A percentile compares a stretch with the other conserved stretches of the same genome.
Conservation (phyloP, 1,284 basidiomycete species). For the Meripilus lineatus region DNA sequence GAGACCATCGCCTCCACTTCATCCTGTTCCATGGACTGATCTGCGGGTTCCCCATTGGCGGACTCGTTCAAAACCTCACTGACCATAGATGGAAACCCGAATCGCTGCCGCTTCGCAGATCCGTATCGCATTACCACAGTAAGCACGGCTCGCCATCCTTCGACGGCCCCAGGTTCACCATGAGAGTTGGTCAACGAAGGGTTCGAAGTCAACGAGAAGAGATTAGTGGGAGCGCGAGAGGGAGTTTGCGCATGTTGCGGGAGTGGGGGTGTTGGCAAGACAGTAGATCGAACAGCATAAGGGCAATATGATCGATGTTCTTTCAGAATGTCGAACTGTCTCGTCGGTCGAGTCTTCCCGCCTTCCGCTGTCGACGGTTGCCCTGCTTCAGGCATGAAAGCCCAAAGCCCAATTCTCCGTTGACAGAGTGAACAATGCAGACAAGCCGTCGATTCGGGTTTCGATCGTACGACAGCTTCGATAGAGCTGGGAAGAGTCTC, state of each 20-base stretch:
- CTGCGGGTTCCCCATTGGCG: constrained; percentile 11
- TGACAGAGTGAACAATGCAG: constrained; percentile 68
- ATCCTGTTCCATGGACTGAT: constrained; percentile 39
- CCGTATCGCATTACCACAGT: constrained; percentile 61
- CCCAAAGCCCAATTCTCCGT: constrained; percentile 73
- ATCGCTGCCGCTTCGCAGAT: constrained; percentile 49
- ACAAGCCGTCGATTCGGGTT: constrained; percentile 44
- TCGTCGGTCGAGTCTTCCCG: constrained; percentile 28
- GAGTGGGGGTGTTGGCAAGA: constrained; percentile 53
- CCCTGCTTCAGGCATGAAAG: constrained; percentile 38
- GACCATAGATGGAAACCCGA: constrained; percentile 25
- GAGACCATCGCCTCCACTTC: constrained; percentile 69
- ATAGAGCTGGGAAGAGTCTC: constrained; percentile 8
- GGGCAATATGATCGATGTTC: constrained; percentile 81
- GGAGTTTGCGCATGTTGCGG: constrained; percentile 17
- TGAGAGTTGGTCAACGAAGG: constrained; percentile 25
- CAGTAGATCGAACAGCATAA: constrained; percentile 67
- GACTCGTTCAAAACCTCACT: constrained; percentile 2
- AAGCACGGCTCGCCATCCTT: constrained; percentile 75
- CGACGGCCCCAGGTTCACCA: constrained; percentile 35
- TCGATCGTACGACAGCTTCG: constrained; percentile 15
- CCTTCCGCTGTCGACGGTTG: constrained; percentile 10
- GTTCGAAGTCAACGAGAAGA: constrained; percentile 20
- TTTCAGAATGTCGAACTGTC: constrained; percentile 66
- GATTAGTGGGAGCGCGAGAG: constrained; percentile 22